These are phyloP conservation scores for Penicillium brevicompactum DNA, from an alignment of 2,329 filamentous ascomycete species.

Conservation along the genomic window DNA sequence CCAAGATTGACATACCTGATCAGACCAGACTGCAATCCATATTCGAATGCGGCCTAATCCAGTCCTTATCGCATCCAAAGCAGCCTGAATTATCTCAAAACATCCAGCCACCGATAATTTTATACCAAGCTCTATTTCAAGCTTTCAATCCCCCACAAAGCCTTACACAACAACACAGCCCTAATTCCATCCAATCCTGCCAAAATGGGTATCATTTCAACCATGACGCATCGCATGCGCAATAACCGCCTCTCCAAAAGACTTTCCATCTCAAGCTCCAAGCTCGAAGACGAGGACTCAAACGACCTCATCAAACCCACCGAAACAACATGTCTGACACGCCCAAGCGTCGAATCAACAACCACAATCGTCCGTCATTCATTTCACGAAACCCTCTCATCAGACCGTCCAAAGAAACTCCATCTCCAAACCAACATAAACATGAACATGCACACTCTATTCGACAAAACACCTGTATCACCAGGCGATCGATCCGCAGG, in stretches of 20 bases:
- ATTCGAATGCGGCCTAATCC: not conserved
- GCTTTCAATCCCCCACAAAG: not conserved
- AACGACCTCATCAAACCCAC: constrained; percentile 23
- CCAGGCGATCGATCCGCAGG: constrained; percentile 4
- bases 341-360: constrained; percentile 16
- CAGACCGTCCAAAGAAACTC: constrained; percentile 14
- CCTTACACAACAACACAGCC: not conserved
- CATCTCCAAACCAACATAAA: constrained; percentile 9
- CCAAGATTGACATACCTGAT: constrained; percentile 7
- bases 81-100: not conserved
- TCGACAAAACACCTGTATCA: constrained; percentile 14
- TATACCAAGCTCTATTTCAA: not conserved
- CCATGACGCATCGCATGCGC: constrained; percentile 18
- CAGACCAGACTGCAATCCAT: not conserved
- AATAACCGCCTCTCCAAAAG: constrained; percentile 19
- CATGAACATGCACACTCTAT: constrained; percentile 12
- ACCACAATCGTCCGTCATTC: constrained; percentile 18
- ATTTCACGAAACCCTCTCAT: constrained; percentile 9
- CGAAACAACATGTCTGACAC: constrained; percentile 11
- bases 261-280: constrained; percentile 15
- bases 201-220: constrained; percentile 25
- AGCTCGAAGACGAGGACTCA: constrained; percentile 20
- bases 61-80: not conserved
- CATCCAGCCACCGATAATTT: not conserved
- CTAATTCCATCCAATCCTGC: not conserved